phyloP scores from a whole-genome alignment of 31 red algal species.

The Asparagopsis taxiformis region DNA sequence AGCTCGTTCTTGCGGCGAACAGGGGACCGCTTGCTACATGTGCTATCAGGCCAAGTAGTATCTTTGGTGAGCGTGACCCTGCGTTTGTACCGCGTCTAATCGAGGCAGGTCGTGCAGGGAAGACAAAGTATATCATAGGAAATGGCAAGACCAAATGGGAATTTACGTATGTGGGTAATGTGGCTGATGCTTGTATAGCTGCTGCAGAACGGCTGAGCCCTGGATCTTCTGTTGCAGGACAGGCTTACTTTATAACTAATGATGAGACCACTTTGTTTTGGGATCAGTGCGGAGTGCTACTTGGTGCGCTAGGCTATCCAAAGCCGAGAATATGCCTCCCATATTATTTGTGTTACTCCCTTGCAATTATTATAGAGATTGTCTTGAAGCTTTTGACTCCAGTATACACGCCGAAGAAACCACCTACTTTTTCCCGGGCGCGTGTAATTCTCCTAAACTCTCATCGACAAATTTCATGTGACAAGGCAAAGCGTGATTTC shows the following conservation, averaged over 20 bases:
- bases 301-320: conserved; percentile 76
- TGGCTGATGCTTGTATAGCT: conserved; percentile 70
- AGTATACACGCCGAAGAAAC: conserved; percentile 52
- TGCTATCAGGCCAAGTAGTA: conserved; percentile 57
- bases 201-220: conserved; percentile 41
- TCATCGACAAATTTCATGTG: conserved; percentile 77
- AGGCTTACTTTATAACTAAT: conserved; percentile 96
- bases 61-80: conserved; percentile 94
- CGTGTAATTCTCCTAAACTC: conserved; percentile 71
- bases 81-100: conserved; percentile 80
- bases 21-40: conserved; percentile 39
- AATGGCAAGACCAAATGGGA: conserved; percentile 85
- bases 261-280: conserved; percentile 90
- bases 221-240: conserved; percentile 46
- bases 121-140: conserved; percentile 90
- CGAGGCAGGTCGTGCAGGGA: conserved; percentile 63
- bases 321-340: conserved; percentile 65
- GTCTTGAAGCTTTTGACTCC: conserved; percentile 57
- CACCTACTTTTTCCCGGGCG: conserved; percentile 70
- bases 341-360: conserved; percentile 46
- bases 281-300: conserved; percentile 71
- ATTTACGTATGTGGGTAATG: conserved; percentile 93
- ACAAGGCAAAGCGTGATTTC: conserved; percentile 83
- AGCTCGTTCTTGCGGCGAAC: conserved; percentile 67
- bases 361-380: conserved; percentile 65